These are phyloP conservation scores for Iberis pinnata DNA, from an alignment of 345 rosid genomes.

Conservation along the genomic window DNA sequence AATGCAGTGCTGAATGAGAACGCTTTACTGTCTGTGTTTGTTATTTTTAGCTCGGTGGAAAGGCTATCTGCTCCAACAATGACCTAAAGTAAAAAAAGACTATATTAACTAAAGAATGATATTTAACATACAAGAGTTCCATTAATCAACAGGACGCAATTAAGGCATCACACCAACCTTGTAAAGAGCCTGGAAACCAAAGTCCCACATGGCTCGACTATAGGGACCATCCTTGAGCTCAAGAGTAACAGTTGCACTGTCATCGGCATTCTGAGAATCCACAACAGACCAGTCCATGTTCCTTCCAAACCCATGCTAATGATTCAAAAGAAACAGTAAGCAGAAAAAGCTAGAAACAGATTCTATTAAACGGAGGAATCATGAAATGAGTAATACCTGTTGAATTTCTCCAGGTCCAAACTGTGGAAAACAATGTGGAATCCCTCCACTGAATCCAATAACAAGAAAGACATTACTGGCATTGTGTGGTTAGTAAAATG, in stretches of 20 bases:
- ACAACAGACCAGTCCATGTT: conserved; percentile 85
- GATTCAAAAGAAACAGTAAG: conserved; percentile 22
- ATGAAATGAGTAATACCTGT: conserved; percentile 47
- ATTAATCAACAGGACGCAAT: neutral
- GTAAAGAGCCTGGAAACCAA: conserved; percentile 69
- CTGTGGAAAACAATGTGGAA: conserved; percentile 98
- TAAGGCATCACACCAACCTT: conserved; percentile 37
- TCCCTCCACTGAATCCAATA: too few relatives aligned
- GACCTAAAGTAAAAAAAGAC: conserved; percentile 38
- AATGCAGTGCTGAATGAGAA: conserved; percentile 76
- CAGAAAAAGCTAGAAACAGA: neutral
- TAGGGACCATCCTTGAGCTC: conserved; percentile 80
- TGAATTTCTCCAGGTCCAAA: conserved; percentile 88
- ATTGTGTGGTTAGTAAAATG: too few relatives aligned
- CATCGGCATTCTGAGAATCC: conserved; percentile 57
- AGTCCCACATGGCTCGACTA: conserved; percentile 93
- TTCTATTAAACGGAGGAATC: too few relatives aligned
- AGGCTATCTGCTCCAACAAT: conserved; percentile 53
- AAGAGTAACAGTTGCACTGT: conserved; percentile 57
- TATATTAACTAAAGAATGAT: neutral
- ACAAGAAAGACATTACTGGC: too few relatives aligned
- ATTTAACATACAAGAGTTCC: conserved; percentile 5
- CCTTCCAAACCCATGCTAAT: conserved; percentile 92
- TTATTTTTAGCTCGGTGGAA: conserved; percentile 65
- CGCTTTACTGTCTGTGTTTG: conserved; percentile 67